Conservation (phyloP, 192 early-diverging fungal genomes). For the Linnemannia zychae region DNA sequence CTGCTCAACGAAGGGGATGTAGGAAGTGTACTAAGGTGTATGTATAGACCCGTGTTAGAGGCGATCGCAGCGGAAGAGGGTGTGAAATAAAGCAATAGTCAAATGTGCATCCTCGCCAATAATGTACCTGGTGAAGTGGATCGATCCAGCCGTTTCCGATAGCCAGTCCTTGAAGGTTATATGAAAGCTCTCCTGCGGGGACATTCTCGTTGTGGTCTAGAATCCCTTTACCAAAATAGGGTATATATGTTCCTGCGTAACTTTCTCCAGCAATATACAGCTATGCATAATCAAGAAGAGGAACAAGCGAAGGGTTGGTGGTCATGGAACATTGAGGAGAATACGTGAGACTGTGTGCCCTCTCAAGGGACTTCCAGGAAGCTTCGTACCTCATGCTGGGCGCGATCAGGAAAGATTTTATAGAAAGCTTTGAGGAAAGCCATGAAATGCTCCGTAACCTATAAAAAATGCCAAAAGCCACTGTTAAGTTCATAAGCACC, state of each 20-base stretch:
- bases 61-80: background rate
- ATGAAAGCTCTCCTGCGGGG: constrained; percentile 22
- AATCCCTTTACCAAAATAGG: constrained; percentile 62
- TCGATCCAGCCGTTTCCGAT: constrained; percentile 80
- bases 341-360: too few relatives aligned
- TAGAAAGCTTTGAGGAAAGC: constrained; percentile 66
- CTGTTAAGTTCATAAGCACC: background rate
- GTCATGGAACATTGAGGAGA: background rate
- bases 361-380: background rate
- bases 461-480: background rate
- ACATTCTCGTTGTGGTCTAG: constrained; percentile 52
- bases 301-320: background rate
- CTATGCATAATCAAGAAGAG: constrained; percentile 24
- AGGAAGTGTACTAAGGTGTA: constrained; percentile 32
- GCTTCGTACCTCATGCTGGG: constrained; percentile 56
- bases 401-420: constrained; percentile 62
- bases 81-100: background rate
- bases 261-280: constrained; percentile 76
- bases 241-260: constrained; percentile 74
- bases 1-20: constrained; percentile 30
- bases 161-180: constrained; percentile 67
- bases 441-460: constrained; percentile 61
- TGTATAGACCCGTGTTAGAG: background rate
- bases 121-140: constrained; percentile 66
- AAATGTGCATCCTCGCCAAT: background rate